Base-by-base conservation (phyloP, 306 rosid species). In the Quercus bicolor region DNA sequence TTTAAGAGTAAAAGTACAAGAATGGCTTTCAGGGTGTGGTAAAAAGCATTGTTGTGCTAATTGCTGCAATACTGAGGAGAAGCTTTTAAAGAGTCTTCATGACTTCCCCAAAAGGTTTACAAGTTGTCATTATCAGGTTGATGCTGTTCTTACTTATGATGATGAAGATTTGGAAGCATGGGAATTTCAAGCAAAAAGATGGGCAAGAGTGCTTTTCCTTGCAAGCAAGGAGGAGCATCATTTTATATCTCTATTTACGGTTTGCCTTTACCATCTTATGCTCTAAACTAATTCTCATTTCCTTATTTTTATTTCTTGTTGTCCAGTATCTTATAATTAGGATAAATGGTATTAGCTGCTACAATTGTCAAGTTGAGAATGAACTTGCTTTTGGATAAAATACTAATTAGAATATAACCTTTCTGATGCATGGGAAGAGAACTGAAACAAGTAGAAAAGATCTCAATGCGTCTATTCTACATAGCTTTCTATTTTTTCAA, bases 201-300 rank as follows among this genome's bases (percentile, higher is more conserved):
- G 98, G 98, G 88, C 97, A 75, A 86, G 97, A 84, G 90, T 94
- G 75, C 89, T 92, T 89, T 88, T 94, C 61, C 90, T 94, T 73
- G 87, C 86, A 53, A 77, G 85, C 82, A 83, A 84, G 84, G 84
- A 86, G 87, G 97, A 91, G 74, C 72, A 66, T 84, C 86, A 78
- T 71, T 83, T 92, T 82, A 83, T 61, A 62, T 90, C 95, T 37
- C 85, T 86, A 79, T 84, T 90, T 70, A 77, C 19, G 95, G 98
- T 94, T 82, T 66, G 84, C 48, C 80, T 73, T 85, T 72, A n/a
- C 61, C 53, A 75, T 82, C 34, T 72, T 60, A 29, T 75, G 23
- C 34, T 57, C 64, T 77, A n/a, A 66, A 16, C 6, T 74, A 57
- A 28, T 80, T 64, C 37, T 43, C 21, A 43, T 28, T 72, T 45